phyloP scores from a whole-genome alignment of 1,139 yeast genomes.

The Suhomyces maxii region DNA sequence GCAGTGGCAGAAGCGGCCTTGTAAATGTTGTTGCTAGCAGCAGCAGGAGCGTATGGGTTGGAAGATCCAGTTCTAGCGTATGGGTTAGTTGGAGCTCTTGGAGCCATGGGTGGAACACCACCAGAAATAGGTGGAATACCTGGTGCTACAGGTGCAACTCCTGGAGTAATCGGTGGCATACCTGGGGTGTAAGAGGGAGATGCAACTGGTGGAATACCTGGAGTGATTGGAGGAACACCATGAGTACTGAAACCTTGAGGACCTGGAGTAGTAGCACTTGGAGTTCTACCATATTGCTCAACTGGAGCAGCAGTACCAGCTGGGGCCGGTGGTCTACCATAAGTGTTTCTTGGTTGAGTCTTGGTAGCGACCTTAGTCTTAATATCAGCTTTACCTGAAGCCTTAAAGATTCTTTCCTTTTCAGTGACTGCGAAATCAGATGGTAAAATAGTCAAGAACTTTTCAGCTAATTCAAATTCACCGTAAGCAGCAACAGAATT shows the following conservation, averaged over 20 bases:
- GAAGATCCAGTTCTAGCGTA: constrained; percentile 21
- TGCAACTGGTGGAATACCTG: constrained; percentile 5
- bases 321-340: constrained; percentile 11
- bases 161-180: constrained; percentile 1
- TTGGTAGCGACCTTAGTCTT: constrained; percentile 7
- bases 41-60: constrained; percentile 33
- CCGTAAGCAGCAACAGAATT: constrained; percentile 81
- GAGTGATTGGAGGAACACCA: constrained; percentile 7
- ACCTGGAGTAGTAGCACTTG: not conserved
- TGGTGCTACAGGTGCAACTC: constrained; percentile 11
- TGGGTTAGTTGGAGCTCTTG: constrained; percentile 17
- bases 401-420: constrained; percentile 75
- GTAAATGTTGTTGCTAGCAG: constrained; percentile 8
- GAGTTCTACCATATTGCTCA: not conserved
- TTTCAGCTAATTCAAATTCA: constrained; percentile 76
- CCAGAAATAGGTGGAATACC: constrained; percentile 13
- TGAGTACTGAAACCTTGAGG: constrained; percentile 2
- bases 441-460: constrained; percentile 70
- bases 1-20: constrained; percentile 6
- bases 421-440: constrained; percentile 56
- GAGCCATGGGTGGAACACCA: constrained; percentile 14
- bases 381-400: constrained; percentile 28
- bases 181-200: constrained; percentile 3
- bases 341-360: constrained; percentile 8
- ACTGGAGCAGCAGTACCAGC: constrained; percentile 1